These are phyloP conservation scores for Sporothrix pseudoabietina DNA, from an alignment of 2,329 filamentous ascomycete genomes.

Conservation along the genomic window DNA sequence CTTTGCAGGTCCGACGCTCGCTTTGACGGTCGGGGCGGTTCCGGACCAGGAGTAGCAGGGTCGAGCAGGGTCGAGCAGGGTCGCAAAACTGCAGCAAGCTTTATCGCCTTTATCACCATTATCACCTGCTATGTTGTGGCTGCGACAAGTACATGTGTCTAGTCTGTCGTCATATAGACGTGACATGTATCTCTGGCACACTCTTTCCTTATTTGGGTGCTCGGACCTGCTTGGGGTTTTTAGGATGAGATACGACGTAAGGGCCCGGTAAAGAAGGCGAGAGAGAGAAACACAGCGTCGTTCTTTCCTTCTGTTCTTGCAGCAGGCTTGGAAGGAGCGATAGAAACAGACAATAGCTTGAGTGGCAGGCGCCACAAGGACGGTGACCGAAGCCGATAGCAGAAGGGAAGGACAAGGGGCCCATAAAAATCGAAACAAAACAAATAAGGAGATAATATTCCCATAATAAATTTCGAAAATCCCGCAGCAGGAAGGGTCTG, in stretches of 20 bases:
- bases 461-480: constrained; percentile 1
- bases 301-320: not conserved
- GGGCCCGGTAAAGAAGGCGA: not conserved
- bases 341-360: not conserved
- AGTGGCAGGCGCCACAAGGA: not conserved
- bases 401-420: constrained; percentile 1
- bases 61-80: not conserved
- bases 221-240: not conserved
- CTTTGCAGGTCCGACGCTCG: not conserved
- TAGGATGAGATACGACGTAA: not conserved
- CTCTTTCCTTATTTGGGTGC: not conserved
- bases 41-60: not conserved
- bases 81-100: not conserved
- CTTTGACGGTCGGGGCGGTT: constrained; percentile 7
- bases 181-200: constrained; percentile 13
- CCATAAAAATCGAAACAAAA: constrained; percentile 8
- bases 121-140: not conserved
- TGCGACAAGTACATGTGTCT: constrained; percentile 1
- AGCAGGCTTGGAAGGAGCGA: not conserved
- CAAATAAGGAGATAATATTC: not conserved
- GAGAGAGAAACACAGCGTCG: not conserved
- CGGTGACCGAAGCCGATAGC: constrained; percentile 21
- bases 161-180: constrained; percentile 3
- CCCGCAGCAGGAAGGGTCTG: constrained; percentile 2
- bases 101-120: not conserved